Conservation (phyloP, 2,329 filamentous ascomycete genomes). For the Aureobasidium sp. region DNA sequence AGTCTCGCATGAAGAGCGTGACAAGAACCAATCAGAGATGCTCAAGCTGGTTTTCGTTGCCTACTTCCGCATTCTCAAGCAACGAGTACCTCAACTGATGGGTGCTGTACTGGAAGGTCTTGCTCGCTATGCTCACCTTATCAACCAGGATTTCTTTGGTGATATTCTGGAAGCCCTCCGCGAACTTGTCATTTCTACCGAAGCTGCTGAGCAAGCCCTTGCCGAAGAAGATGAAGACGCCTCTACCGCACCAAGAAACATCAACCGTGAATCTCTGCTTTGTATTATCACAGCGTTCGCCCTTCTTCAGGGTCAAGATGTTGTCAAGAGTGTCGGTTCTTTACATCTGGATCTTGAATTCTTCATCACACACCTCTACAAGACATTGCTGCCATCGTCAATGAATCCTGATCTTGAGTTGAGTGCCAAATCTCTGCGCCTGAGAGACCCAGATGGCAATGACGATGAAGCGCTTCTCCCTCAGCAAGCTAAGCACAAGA, state of each 20-base stretch:
- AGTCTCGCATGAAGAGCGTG: slow-evolving; percentile 85
- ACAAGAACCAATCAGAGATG: slow-evolving; percentile 90
- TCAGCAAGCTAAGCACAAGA: slow-evolving; percentile 49
- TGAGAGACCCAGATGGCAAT: slow-evolving; percentile 13
- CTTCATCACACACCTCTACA: slow-evolving; percentile 92
- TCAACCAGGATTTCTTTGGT: slow-evolving; percentile 98
- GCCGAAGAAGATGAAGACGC: slow-evolving; percentile 37
- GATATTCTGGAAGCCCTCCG: slow-evolving; percentile 91
- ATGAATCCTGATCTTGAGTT: slow-evolving; percentile 82
- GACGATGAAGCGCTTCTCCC: slow-evolving; percentile 1
- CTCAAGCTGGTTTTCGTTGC: slow-evolving; percentile 91
- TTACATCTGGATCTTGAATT: slow-evolving; percentile 88
- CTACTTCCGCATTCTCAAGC: slow-evolving; percentile 92
- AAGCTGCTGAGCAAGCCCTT: slow-evolving; percentile 43
- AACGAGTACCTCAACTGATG: slow-evolving; percentile 75
- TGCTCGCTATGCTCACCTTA: slow-evolving; percentile 88
- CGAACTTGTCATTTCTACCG: slow-evolving; percentile 75
- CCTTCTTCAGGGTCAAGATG: slow-evolving; percentile 91
- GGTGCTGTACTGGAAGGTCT: slow-evolving; percentile 94
- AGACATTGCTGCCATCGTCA: slow-evolving; percentile 69
- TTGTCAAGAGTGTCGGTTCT: slow-evolving; percentile 70
- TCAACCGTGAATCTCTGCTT: slow-evolving; percentile 79
- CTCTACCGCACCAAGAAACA: slow-evolving; percentile 54
- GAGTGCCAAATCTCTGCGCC: slow-evolving; percentile 49
- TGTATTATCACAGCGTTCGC: slow-evolving; percentile 95